A percentile compares a stretch with the other conserved stretches of the same genome.
phyloP scores from a whole-genome alignment of 257 asterid genomes.

The Datura wrightii region DNA sequence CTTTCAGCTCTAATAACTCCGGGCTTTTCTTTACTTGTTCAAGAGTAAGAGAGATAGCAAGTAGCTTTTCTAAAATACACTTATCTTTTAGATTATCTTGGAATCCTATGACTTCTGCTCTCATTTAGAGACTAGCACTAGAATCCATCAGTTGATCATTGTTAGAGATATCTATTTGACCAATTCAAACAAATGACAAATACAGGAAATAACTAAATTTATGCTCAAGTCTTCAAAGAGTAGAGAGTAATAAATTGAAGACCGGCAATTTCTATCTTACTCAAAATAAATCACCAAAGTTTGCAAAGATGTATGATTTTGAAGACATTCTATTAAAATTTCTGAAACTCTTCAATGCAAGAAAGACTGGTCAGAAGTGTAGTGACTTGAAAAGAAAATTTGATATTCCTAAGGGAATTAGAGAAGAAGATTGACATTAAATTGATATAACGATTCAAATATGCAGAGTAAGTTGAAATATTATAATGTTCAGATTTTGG shows the following conservation, averaged over 20 bases:
- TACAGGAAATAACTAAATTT: background rate
- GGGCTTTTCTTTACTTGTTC: background rate
- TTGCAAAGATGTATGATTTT: background rate
- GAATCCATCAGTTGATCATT: background rate
- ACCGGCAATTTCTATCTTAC: background rate
- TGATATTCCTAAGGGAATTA: background rate
- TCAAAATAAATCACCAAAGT: background rate
- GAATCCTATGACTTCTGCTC: background rate
- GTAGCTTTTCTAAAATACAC: background rate
- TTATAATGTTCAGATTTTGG: background rate
- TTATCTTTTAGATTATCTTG: background rate
- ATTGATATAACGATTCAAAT: background rate
- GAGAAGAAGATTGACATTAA: background rate
- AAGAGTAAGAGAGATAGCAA: background rate
- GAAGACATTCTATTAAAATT: background rate
- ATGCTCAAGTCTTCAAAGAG: background rate
- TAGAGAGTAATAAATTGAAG: background rate
- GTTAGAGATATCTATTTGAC: background rate
- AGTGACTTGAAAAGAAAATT: background rate
- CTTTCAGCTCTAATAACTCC: background rate
- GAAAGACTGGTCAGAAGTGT: background rate
- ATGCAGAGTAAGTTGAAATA: background rate
- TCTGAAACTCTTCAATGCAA: background rate
- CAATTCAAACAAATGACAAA: background rate
- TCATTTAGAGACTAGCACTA: background rate